Evolutionary conservation across 2,329 filamentous ascomycete species (phyloP).

Genomic region (Trichothecium roseum): DNA sequence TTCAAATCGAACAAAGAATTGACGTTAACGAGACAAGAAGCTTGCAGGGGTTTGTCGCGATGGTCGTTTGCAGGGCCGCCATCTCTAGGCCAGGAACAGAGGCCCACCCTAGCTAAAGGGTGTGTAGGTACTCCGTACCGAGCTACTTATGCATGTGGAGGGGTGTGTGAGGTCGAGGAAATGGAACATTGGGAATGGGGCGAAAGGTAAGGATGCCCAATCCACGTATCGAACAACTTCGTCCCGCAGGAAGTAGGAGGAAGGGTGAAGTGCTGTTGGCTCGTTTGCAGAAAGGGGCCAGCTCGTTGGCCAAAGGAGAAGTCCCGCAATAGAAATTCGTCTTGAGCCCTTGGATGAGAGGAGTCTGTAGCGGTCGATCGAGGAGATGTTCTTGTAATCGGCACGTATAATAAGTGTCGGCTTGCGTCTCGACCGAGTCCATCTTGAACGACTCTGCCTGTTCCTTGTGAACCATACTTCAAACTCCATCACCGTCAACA

Average conservation of each 20-base stretch:
- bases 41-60: conserved; percentile 2
- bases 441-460: too few relatives aligned
- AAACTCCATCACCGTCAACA: too few relatives aligned
- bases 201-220: conserved; percentile 29
- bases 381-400: too few relatives aligned
- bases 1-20: too few relatives aligned
- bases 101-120: conserved; percentile 1
- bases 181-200: conserved; percentile 19
- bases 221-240: conserved; percentile 23
- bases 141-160: neutral
- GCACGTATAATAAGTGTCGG: too few relatives aligned
- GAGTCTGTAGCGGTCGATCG: neutral
- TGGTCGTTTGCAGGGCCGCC: neutral
- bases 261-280: conserved; percentile 6
- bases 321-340: conserved; percentile 5
- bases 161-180: conserved; percentile 16
- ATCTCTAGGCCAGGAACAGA: conserved; percentile 3
- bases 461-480: too few relatives aligned
- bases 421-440: too few relatives aligned
- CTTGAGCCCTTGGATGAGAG: conserved; percentile 3
- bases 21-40: too few relatives aligned
- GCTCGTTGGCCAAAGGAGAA: conserved; percentile 14
- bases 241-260: conserved; percentile 19
- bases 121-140: conserved; percentile 3
- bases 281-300: conserved; percentile 11